Evolutionary conservation across 768 basidiomycete genomes (phyloP).

Genomic region (Phallus indusiatus): DNA sequence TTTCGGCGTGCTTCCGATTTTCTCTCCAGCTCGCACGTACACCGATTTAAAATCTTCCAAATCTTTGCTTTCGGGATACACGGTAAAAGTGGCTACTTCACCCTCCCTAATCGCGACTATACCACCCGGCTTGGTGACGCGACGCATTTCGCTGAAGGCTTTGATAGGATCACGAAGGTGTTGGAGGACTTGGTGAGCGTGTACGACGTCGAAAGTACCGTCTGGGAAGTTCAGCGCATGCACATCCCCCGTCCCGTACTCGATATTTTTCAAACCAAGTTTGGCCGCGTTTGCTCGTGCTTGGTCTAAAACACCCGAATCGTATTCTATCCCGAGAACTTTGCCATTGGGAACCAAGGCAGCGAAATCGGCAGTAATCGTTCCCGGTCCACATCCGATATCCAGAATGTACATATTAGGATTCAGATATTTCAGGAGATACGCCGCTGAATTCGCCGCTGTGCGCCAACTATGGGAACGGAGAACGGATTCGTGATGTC

Average conservation of each 20-base stretch:
- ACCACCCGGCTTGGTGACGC: conserved; percentile 37
- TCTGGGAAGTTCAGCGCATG: conserved; percentile 28
- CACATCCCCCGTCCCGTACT: conserved; percentile 31
- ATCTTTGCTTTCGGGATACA: conserved; percentile 27
- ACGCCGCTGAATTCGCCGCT: conserved; percentile 32
- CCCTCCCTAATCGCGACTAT: conserved; percentile 36
- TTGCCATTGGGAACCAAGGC: conserved; percentile 28
- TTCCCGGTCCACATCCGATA: conserved; percentile 44
- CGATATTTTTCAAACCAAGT: conserved; percentile 27
- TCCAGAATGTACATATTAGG: conserved; percentile 36
- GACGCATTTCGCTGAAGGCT: conserved; percentile 38
- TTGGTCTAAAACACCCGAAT: conserved; percentile 24
- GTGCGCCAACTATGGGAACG: conserved; percentile 29
- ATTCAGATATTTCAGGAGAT: conserved; percentile 29
- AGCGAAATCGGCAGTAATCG: conserved; percentile 38
- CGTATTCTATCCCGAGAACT: conserved; percentile 35
- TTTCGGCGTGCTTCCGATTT: conserved; percentile 29
- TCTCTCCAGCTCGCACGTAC: conserved; percentile 23
- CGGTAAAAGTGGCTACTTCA: conserved; percentile 25
- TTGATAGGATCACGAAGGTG: conserved; percentile 33
- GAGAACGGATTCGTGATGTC: conserved; percentile 26
- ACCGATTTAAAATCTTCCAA: conserved; percentile 21
- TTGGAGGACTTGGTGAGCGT: conserved; percentile 41
- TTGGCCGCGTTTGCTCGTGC: conserved; percentile 24
- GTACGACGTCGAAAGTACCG: conserved; percentile 37